Conservation (phyloP, 345 rosid genomes). For the Populus simonii region DNA sequence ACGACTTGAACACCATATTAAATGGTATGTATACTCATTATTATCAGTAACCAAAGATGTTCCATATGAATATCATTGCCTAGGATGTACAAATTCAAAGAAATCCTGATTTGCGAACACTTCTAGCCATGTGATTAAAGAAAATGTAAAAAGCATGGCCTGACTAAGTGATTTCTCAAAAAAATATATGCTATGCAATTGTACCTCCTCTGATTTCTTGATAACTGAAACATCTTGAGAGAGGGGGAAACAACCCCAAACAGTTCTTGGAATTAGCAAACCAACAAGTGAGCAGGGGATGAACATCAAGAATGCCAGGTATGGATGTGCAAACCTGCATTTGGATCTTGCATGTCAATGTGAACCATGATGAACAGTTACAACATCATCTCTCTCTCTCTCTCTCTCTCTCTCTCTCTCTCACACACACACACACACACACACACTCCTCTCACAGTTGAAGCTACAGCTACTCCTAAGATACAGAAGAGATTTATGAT, state of each 20-base stretch:
- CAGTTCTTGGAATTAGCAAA: slow-evolving; percentile 62
- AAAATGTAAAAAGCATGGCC: slow-evolving; percentile 1
- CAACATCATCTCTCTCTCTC: not conserved
- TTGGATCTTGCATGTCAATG: slow-evolving; percentile 12
- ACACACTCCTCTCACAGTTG: too few species aligned
- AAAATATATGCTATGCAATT: slow-evolving; percentile 6
- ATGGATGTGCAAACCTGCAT: slow-evolving; percentile 94
- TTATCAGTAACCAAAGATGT: not conserved
- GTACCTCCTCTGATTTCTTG: slow-evolving; percentile 69
- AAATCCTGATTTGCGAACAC: not conserved
- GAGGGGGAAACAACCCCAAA: slow-evolving; percentile 52
- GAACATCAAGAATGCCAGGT: slow-evolving; percentile 82
- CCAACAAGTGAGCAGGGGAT: slow-evolving; percentile 78
- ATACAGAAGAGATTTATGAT: not conserved
- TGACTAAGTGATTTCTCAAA: not conserved
- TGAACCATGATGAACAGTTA: not conserved
- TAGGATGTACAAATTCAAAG: not conserved
- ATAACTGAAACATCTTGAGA: slow-evolving; percentile 53
- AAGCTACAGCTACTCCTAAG: not conserved
- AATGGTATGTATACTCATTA: not conserved
- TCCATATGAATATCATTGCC: not conserved
- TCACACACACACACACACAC: too few species aligned
- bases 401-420: too few species aligned
- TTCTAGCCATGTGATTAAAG: not conserved
- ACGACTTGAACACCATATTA: not conserved